phyloP scores from a whole-genome alignment of 139 green algal genomes.

The Edaphochlamys debaryana region DNA sequence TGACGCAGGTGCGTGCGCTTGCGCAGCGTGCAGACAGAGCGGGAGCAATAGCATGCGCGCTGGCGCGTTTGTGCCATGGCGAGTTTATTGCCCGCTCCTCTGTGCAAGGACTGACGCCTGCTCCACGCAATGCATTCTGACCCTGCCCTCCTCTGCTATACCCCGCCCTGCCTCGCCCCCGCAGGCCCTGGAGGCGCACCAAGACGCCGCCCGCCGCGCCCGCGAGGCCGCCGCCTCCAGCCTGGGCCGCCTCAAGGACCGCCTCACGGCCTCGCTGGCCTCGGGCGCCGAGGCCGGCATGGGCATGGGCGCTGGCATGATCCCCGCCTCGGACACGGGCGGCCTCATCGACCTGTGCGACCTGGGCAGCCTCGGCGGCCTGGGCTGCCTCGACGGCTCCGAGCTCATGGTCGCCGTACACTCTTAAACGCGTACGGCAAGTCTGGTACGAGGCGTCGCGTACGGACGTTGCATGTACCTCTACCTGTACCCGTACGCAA shows the following conservation, averaged over 20 bases:
- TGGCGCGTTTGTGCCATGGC: too few species aligned
- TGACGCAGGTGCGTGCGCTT: too few species aligned
- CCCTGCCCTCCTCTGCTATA: too few species aligned
- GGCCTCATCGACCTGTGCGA: conserved; percentile 5
- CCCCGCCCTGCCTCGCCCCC: too few species aligned
- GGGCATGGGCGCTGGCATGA: not conserved
- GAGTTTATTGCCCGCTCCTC: too few species aligned
- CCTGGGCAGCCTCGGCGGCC: not conserved
- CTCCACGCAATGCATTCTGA: too few species aligned
- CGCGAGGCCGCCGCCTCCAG: conserved; percentile 7
- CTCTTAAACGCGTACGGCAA: conserved; percentile 16
- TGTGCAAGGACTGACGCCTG: too few species aligned
- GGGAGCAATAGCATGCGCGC: too few species aligned
- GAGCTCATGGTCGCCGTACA: conserved; percentile 28
- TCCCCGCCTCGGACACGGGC: not conserved
- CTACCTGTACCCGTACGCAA: too few species aligned
- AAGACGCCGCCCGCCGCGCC: not conserved
- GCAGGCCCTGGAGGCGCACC: conserved; percentile 9
- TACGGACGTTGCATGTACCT: too few species aligned
- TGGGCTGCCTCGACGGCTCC: not conserved
- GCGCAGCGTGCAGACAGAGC: too few species aligned
- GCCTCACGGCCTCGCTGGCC: not conserved
- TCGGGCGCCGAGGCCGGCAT: not conserved
- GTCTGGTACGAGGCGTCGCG: too few species aligned
- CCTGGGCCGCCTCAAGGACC: conserved; percentile 4